These are phyloP conservation scores for Arthrobotrys conoides DNA, from an alignment of 2,329 filamentous ascomycete genomes.

Conservation along the genomic window DNA sequence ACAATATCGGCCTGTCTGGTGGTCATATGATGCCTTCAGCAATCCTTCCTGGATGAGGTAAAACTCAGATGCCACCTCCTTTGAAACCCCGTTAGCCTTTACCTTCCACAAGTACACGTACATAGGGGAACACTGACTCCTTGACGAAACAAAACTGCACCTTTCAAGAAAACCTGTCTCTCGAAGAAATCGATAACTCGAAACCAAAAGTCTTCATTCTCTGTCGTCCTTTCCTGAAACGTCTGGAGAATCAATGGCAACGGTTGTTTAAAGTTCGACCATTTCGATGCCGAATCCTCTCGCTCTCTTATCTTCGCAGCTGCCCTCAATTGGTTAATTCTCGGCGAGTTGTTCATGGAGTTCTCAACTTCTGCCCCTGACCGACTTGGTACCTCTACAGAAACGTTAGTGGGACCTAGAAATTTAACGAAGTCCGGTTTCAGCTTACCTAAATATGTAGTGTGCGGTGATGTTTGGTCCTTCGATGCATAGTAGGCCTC, in stretches of 20 bases:
- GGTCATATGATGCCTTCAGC: conserved; percentile 87
- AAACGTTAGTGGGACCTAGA: conserved; percentile 22
- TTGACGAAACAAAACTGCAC: conserved; percentile 81
- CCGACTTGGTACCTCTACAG: conserved; percentile 40
- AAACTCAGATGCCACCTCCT: conserved; percentile 82
- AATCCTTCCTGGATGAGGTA: conserved; percentile 93
- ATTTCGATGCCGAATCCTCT: conserved; percentile 75
- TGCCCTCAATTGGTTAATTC: conserved; percentile 81
- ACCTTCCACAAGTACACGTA: not conserved
- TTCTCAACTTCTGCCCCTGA: conserved; percentile 66
- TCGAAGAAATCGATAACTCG: conserved; percentile 81
- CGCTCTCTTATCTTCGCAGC: conserved; percentile 80
- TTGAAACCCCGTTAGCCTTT: conserved; percentile 17
- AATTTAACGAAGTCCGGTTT: not conserved
- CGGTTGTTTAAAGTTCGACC: conserved; percentile 90
- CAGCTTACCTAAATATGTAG: conserved; percentile 35
- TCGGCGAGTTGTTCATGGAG: conserved; percentile 79
- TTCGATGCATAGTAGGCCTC: conserved; percentile 78
- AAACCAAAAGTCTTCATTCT: conserved; percentile 97
- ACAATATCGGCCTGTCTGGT: conserved; percentile 84
- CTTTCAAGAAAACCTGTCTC: conserved; percentile 76
- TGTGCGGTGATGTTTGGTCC: conserved; percentile 53
- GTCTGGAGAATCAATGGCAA: conserved; percentile 92
- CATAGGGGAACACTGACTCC: conserved; percentile 68
- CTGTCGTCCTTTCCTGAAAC: conserved; percentile 87